Evolutionary conservation across 768 basidiomycete genomes (phyloP), one percentile per base, ranked within the genome.

Genomic region (Lactifluus echinatus): DNA sequence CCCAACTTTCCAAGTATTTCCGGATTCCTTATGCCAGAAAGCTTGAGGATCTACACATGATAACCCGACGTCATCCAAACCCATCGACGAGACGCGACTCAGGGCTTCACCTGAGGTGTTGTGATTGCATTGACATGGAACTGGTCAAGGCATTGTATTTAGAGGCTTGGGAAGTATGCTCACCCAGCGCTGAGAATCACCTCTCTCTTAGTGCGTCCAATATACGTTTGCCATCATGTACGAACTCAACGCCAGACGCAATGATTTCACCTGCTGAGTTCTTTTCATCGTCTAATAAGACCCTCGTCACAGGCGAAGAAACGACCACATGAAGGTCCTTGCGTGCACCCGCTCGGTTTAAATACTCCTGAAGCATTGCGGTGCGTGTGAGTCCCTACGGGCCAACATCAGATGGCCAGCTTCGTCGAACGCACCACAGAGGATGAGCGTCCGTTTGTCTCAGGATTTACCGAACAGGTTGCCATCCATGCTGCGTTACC

Each of bases 1-100:
- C 73, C 74, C 17, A 77, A 62, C 5, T 59, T 68, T 24, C 69
- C 61, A 31, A 83, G 68, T 21, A 78, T 59, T 2, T 68, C 69
- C 14, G 65, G 63, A 29, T 74, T 69, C 17, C 82, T 82, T 53
- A 84, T 77, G 23, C 83, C 83, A 5, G 80, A 81, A 2, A 83
- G 68, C 63, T 83, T 78, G 2, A 83, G 74, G 8, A 85, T 69
- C 62, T 81, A 76, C 6, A 78, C 23, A 31, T 6, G 8, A 33
- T 29, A 34, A 8, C n/a, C n/a, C n/a, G 12, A 40, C 33, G 33
- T 45, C n/a, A 56, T 39, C 0, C 37, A 28, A 5, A 34, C 11
- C n/a, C 28, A 36, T 19, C 23, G 8, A 4, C 14, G 14, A 6
- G 24, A 17, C 28, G 26, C 15, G 11, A 40, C 17, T 2, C 47